Conservation (phyloP, 176 grass and related monocot species). For the Aegilops sharonensis region DNA sequence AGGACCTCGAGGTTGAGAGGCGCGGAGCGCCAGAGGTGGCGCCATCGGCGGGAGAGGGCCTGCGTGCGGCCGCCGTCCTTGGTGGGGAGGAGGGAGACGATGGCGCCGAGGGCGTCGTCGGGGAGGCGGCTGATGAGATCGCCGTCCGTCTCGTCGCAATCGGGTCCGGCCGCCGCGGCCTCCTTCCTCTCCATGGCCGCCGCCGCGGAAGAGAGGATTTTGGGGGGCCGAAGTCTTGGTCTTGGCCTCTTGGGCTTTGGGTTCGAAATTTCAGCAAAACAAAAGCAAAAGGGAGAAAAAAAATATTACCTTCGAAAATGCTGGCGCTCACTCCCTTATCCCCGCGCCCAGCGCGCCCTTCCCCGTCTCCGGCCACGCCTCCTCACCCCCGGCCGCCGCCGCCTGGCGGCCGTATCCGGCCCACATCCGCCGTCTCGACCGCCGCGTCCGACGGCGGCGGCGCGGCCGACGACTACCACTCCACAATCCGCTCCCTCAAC, state of each 20-base stretch:
- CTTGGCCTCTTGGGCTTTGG: neutral
- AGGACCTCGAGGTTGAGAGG: neutral
- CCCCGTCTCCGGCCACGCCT: constrained; percentile 21
- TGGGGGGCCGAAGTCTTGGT: neutral
- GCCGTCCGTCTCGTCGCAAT: neutral
- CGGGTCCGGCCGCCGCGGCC: neutral
- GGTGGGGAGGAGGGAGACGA: neutral
- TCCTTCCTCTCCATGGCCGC: neutral
- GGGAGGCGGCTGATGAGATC: neutral
- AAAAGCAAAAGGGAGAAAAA: too few relatives aligned
- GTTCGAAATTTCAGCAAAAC: neutral
- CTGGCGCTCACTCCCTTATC: constrained; percentile 46
- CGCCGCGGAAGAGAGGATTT: neutral
- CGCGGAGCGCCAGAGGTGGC: neutral
- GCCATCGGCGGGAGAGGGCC: neutral
- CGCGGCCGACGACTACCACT: constrained; percentile 60
- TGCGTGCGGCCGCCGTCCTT: neutral
- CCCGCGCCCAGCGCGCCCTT: constrained; percentile 7
- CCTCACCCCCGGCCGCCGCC: constrained; percentile 27
- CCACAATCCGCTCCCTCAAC: constrained; percentile 79
- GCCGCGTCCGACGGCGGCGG: neutral
- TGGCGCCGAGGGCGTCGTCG: neutral
- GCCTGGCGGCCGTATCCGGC: neutral
- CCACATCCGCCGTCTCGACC: neutral
- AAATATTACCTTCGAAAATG: neutral